Evolutionary conservation across 75 land plant genomes (phyloP).

Genomic region (Ceratopteris richardii): DNA sequence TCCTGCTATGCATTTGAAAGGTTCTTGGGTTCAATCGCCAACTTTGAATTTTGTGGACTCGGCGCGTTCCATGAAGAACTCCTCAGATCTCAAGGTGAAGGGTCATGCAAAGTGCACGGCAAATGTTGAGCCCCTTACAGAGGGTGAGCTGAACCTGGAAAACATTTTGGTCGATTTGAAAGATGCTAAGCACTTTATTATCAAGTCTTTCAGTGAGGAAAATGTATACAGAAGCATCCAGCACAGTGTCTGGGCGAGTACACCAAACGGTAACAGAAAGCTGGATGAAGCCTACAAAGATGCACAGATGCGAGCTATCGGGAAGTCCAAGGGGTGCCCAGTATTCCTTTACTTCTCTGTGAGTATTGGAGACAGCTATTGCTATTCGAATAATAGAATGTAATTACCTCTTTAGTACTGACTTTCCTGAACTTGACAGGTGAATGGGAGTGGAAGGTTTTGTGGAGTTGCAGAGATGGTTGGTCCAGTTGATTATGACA

Average conservation of each 20-base stretch:
- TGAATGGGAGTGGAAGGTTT: conserved; percentile 89
- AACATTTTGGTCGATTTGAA: not conserved
- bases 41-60: too few species aligned
- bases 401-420: too few species aligned
- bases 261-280: conserved; percentile 55
- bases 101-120: too few species aligned
- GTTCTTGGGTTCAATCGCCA: too few species aligned
- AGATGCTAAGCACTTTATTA: conserved; percentile 48
- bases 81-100: too few species aligned
- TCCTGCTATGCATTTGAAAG: too few species aligned
- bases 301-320: conserved; percentile 30
- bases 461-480: conserved; percentile 91
- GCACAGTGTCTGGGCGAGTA: conserved; percentile 63
- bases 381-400: too few species aligned
- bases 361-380: conserved; percentile 11
- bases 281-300: conserved; percentile 37
- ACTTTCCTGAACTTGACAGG: conserved; percentile 29
- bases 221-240: conserved; percentile 59
- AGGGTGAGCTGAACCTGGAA: too few species aligned
- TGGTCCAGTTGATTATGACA: conserved; percentile 70
- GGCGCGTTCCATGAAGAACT: too few species aligned
- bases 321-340: conserved; percentile 30
- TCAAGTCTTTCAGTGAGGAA: conserved; percentile 60
- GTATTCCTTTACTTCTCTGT: conserved; percentile 62
- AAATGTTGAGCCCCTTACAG: too few species aligned